These are phyloP conservation scores for Candida insectalens DNA, from an alignment of 805 yeast species.

Conservation along the genomic window DNA sequence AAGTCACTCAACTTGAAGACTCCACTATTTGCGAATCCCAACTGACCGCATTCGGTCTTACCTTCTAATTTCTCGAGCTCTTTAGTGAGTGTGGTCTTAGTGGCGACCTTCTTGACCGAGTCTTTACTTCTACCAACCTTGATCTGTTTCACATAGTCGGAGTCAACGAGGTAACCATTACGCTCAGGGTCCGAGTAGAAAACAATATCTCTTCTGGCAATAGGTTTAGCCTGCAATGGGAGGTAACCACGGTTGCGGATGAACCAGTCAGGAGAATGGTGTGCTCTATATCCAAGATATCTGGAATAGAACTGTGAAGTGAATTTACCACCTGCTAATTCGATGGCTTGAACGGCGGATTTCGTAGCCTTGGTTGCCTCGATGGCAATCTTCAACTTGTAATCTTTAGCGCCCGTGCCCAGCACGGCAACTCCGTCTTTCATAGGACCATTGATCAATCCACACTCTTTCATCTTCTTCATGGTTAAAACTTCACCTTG, in stretches of 20 bases:
- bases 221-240: conserved; percentile 83
- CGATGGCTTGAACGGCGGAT: conserved; percentile 66
- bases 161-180: conserved; percentile 58
- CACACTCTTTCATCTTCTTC: conserved; percentile 64
- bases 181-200: conserved; percentile 63
- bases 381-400: conserved; percentile 54
- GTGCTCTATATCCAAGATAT: conserved; percentile 58
- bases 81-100: neutral
- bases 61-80: conserved; percentile 3
- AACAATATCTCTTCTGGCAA: conserved; percentile 67
- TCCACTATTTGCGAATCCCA: conserved; percentile 15
- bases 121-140: conserved; percentile 10
- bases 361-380: conserved; percentile 78
- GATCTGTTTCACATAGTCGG: conserved; percentile 27
- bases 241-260: conserved; percentile 63
- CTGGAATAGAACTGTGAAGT: conserved; percentile 62
- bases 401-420: conserved; percentile 48
- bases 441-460: conserved; percentile 62
- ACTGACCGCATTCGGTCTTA: conserved; percentile 10
- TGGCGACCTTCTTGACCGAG: conserved; percentile 6
- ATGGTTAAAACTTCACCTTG: conserved; percentile 63
- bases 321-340: conserved; percentile 62
- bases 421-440: conserved; percentile 77
- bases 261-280: conserved; percentile 65
- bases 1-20: conserved; percentile 18